These are phyloP conservation scores for Microcyclospora tardicrescens DNA, from an alignment of 2,329 filamentous ascomycete species.

Conservation along the genomic window DNA sequence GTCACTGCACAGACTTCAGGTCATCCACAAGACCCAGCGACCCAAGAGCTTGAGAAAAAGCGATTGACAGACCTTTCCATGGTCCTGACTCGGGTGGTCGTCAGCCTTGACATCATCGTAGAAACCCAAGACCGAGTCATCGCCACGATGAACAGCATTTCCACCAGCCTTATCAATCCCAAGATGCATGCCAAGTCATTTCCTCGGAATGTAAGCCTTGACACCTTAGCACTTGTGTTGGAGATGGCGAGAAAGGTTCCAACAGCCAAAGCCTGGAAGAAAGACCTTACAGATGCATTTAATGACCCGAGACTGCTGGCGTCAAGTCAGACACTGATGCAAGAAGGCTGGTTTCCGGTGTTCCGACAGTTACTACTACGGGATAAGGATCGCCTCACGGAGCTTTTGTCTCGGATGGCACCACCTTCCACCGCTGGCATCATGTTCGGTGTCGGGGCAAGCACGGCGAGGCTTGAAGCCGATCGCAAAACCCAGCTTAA, in stretches of 20 bases:
- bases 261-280: slow-evolving; percentile 82
- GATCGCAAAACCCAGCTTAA: slow-evolving; percentile 88
- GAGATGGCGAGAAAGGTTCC: slow-evolving; percentile 66
- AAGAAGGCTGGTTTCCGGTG: slow-evolving; percentile 67
- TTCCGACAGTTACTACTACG: slow-evolving; percentile 70
- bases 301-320: slow-evolving; percentile 78
- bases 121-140: slow-evolving; percentile 75
- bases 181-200: slow-evolving; percentile 74
- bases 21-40: slow-evolving; percentile 13
- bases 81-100: slow-evolving; percentile 66
- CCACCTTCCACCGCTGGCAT: slow-evolving; percentile 87
- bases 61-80: slow-evolving; percentile 43
- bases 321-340: slow-evolving; percentile 52
- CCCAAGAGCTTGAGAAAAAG: slow-evolving; percentile 16
- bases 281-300: slow-evolving; percentile 82
- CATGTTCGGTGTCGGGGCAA: slow-evolving; percentile 95
- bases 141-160: slow-evolving; percentile 66
- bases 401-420: slow-evolving; percentile 64
- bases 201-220: slow-evolving; percentile 67
- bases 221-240: slow-evolving; percentile 58
- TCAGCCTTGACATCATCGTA: slow-evolving; percentile 68
- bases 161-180: slow-evolving; percentile 68
- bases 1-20: not conserved
- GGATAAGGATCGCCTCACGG: slow-evolving; percentile 79
- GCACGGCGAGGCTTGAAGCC: slow-evolving; percentile 84